Conservation (phyloP, 2,329 filamentous ascomycete genomes). For the Dothideomycetes sp. region DNA sequence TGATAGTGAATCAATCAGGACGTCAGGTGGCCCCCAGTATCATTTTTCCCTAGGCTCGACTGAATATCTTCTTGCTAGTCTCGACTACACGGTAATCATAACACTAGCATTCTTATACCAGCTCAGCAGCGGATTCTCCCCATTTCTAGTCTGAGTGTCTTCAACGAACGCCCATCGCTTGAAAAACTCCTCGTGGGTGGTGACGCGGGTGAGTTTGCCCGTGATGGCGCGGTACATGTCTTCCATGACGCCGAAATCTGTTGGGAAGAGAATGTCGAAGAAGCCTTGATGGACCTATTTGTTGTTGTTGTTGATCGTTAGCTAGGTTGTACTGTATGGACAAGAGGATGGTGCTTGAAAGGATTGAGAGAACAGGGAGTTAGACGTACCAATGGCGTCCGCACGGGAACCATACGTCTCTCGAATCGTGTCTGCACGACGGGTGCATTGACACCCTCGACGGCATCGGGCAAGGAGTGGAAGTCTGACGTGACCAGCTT, state of each 20-base stretch:
- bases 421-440: constrained; percentile 93
- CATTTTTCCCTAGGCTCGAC: no score
- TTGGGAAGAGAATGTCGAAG: constrained; percentile 98
- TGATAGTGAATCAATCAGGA: no score
- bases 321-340: constrained; percentile 1
- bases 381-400: constrained; percentile 74
- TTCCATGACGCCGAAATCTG: constrained; percentile 84
- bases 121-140: constrained; percentile 82
- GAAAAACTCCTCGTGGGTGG: constrained; percentile 85
- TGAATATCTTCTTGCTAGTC: no score
- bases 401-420: constrained; percentile 76
- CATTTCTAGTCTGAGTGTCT: constrained; percentile 77
- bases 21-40: no score
- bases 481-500: constrained; percentile 86
- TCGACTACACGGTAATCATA: constrained; percentile 7
- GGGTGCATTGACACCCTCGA: constrained; percentile 77
- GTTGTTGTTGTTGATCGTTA: no score
- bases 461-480: constrained; percentile 69
- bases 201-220: constrained; percentile 76
- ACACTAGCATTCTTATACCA: constrained; percentile 89
- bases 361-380: neutral
- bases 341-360: no score
- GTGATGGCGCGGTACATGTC: constrained; percentile 88
- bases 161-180: constrained; percentile 79
- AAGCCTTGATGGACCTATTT: constrained; percentile 87